Base-by-base conservation (phyloP, 345 rosid species). In the Sonneratia alba region DNA sequence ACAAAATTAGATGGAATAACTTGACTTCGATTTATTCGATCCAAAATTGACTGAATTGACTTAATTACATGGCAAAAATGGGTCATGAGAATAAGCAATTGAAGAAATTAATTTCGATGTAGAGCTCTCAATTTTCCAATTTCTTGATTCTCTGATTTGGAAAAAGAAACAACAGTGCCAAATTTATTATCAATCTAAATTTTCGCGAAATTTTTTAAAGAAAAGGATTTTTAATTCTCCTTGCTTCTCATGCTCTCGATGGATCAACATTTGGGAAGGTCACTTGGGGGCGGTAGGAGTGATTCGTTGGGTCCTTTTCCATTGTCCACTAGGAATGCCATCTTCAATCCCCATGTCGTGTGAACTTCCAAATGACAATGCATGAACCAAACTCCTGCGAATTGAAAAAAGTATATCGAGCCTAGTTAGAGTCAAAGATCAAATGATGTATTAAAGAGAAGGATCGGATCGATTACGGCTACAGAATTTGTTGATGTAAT, bases 271-370 rank as follows among this genome's bases (percentile, higher is more conserved):
- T 90, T 92, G 99, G 98, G n/a, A n/a, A n/a, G n/a, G n/a, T n/a
- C n/a, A n/a, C n/a, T n/a, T n/a, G n/a, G n/a, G n/a, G n/a, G n/a
- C 49, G 97, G 99, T 66, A 92, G 77, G 73, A 92, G 81, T 38
- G 98, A 92, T 76, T 92, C 73, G 32, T 86, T 89, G 6, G 89
- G 93, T 48, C 94, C 96, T 83, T 88, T 95, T 37, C 98, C 99
- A 61, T 92, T 92, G 53, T 89, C 96, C 79, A 92, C 99, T 81
- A 90, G 77, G 76, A 95, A 95, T 7, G 99, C 97, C 99, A 95
- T 95, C 85, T 90, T 95, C 14, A 95, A 81, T 70, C 99, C 99
- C 99, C 99, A 95, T 57, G 97, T 88, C 27, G 99, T 95, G 83
- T 95, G 99, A 68, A 92, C 85, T 81, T 94, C 98, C 80, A 94